Base-by-base conservation (phyloP, 305 asterid genomes). In the Striga hermonthica region DNA sequence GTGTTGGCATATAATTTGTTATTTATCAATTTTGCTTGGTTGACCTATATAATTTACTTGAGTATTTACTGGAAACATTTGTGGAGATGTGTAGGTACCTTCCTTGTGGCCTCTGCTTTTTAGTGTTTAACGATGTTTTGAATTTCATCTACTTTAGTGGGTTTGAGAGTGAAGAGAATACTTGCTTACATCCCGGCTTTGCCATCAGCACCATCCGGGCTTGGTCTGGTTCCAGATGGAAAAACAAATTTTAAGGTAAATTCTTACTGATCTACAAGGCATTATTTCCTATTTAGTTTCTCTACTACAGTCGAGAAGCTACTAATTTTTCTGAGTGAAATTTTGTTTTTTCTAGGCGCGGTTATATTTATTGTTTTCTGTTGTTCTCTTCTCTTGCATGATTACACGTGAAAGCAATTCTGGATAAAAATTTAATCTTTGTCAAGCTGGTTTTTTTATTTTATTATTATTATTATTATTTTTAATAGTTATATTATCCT, bases 131-230 rank as follows among this genome's bases (percentile, higher is more conserved):
- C 9, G 9, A 8, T 39, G 1, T 4, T 39, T 39, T 39, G 43
- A 39, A 8, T 39, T 3, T 39, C 9, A 8, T 0, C 43, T 9
- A 5, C 54, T 47, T 47, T 9, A 10, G 54, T 9, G 6, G 90
- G 48, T 69, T 78, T 66, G 92, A 89, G 76, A 81, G 83, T 69
- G 95, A 80, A 65, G 75, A 80, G 90, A 47, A 80, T 86, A 54
- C 96, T 88, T 50, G 67, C 97, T 6, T 92, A 89, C 74, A 95
- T 86, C 80, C 82, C 39, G 81, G 77, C 84, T 70, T 89, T 22
- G 76, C 95, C 95, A 66, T 58, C 92, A 15, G 95, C 95, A 53
- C 95, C 95, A 62, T 64, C 60, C 14, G 89, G 93, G 72, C 75
- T 81, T 60, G 83, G 79, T 62, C 77, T 84, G 36, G 28, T 45